A percentile compares a stretch with the other conserved stretches of the same genome.
phyloP scores from a whole-genome alignment of 2,329 filamentous ascomycete genomes.

The Ambrosiella xylebori region DNA sequence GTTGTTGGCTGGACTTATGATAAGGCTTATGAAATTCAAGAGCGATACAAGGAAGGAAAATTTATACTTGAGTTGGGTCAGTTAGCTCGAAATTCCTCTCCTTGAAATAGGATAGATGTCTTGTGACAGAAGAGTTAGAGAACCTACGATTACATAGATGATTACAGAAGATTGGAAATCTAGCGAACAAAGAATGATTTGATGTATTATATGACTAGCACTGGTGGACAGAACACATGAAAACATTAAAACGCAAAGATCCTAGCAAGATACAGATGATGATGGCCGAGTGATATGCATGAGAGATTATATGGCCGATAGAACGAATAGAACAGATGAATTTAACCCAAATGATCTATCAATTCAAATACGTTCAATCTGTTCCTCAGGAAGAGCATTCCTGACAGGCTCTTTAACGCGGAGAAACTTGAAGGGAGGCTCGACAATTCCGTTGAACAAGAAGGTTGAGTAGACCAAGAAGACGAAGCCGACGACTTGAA shows the following conservation, averaged over 20 bases:
- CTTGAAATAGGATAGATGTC: background rate
- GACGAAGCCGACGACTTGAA: slow-evolving; percentile 78
- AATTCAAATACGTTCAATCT: slow-evolving; percentile 49
- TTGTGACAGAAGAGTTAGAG: too few relatives aligned
- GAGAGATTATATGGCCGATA: too few relatives aligned
- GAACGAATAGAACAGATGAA: too few relatives aligned
- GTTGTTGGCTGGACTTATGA: slow-evolving; percentile 98
- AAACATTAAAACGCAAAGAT: too few relatives aligned
- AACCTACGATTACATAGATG: too few relatives aligned
- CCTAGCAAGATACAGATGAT: too few relatives aligned
- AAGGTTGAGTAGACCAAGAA: slow-evolving; percentile 93
- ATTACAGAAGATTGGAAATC: too few relatives aligned
- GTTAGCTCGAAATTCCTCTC: slow-evolving; percentile 23
- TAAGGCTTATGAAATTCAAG: slow-evolving; percentile 75
- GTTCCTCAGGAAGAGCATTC: slow-evolving; percentile 62
- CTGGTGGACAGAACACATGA: too few relatives aligned
- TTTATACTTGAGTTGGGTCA: slow-evolving; percentile 90
- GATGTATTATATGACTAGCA: too few relatives aligned
- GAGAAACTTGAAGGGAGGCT: slow-evolving; percentile 59
- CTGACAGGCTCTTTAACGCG: slow-evolving; percentile 36
- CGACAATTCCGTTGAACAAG: slow-evolving; percentile 86
- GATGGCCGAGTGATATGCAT: too few relatives aligned
- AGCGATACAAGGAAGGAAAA: slow-evolving; percentile 99
- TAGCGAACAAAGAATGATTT: too few relatives aligned
- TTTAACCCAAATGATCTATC: background rate